A percentile compares a stretch with the other conserved stretches of the same genome.
These are phyloP conservation scores for Saccharomyces hybrid DNA, from an alignment of 1,139 yeast genomes.

Conservation along the genomic window DNA sequence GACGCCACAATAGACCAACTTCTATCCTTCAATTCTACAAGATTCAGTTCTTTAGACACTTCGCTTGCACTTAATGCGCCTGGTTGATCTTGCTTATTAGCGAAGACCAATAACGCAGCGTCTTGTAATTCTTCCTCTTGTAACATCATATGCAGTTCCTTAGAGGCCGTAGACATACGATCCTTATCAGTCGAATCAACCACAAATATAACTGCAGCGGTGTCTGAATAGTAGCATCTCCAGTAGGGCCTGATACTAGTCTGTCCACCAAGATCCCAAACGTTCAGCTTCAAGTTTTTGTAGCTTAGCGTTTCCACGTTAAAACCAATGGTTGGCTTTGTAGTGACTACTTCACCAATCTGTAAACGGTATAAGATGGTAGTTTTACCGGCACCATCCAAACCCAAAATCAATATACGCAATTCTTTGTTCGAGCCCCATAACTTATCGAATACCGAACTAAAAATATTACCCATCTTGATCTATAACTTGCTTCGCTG, in stretches of 20 bases:
- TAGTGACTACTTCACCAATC: slow-evolving; percentile 88
- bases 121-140: slow-evolving; percentile 87
- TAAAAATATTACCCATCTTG: slow-evolving; percentile 74
- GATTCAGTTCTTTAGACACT: slow-evolving; percentile 77
- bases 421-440: slow-evolving; percentile 92
- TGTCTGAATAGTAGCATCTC: slow-evolving; percentile 94
- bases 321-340: slow-evolving; percentile 95
- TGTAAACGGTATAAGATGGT: slow-evolving; percentile 88
- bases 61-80: slow-evolving; percentile 95
- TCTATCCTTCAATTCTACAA: slow-evolving; percentile 87
- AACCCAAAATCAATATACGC: slow-evolving; percentile 82
- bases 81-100: slow-evolving; percentile 94
- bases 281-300: slow-evolving; percentile 82
- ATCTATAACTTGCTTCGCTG: background rate
- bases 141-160: slow-evolving; percentile 86
- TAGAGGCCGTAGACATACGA: slow-evolving; percentile 78
- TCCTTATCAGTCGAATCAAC: slow-evolving; percentile 96
- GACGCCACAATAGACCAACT: slow-evolving; percentile 98
- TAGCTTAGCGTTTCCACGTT: slow-evolving; percentile 91
- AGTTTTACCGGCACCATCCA: slow-evolving; percentile 98
- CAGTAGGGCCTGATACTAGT: slow-evolving; percentile 95
- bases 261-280: slow-evolving; percentile 94
- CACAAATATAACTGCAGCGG: slow-evolving; percentile 93
- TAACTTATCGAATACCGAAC: slow-evolving; percentile 73
- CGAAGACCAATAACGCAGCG: slow-evolving; percentile 87